Evolutionary conservation across 2,329 filamentous ascomycete species (phyloP).

Genomic region (Trichophaea hybrida): DNA sequence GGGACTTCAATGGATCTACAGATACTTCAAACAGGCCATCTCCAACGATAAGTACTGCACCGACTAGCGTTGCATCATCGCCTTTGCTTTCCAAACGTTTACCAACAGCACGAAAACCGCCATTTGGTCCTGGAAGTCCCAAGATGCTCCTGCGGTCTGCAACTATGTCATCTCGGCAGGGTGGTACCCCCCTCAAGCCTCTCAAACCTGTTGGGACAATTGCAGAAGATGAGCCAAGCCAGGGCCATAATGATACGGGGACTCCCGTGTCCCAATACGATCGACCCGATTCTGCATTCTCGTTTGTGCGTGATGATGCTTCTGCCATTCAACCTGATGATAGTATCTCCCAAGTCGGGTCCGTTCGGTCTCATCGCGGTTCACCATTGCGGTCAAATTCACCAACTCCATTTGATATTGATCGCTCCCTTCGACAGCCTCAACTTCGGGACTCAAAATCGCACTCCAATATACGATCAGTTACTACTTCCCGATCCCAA

Average conservation of each 20-base stretch:
- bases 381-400: background rate
- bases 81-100: background rate
- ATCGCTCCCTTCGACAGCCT: slow-evolving; percentile 1
- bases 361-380: background rate
- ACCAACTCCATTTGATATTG: slow-evolving; percentile 3
- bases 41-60: slow-evolving; percentile 1
- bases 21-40: background rate
- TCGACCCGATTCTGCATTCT: background rate
- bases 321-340: background rate
- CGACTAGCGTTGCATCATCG: background rate
- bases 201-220: background rate
- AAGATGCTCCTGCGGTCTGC: slow-evolving; percentile 2
- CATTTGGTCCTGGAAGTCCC: background rate
- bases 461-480: background rate
- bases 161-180: slow-evolving; percentile 7
- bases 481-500: background rate
- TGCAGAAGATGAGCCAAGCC: background rate
- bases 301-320: background rate
- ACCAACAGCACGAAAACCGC: background rate
- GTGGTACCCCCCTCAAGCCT: background rate
- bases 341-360: background rate
- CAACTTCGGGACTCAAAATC: background rate
- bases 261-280: background rate
- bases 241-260: background rate
- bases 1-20: background rate